These are phyloP conservation scores for Malassezia pachydermatis DNA, from an alignment of 1,284 basidiomycete genomes.

Conservation along the genomic window DNA sequence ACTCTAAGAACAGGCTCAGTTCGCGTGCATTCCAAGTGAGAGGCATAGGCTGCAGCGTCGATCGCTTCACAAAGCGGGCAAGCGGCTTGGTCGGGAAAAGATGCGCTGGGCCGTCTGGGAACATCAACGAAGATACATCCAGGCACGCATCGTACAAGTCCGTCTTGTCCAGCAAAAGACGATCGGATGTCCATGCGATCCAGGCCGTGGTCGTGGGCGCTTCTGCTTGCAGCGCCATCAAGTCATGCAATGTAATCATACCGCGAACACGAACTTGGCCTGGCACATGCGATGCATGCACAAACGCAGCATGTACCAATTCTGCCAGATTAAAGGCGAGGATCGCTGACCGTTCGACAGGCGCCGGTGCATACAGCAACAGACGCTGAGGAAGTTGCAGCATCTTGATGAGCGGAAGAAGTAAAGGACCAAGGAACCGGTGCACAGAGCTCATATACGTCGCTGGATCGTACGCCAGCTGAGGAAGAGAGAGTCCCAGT, in stretches of 20 bases:
- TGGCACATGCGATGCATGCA: slow-evolving; percentile 7
- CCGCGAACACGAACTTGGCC: slow-evolving; percentile 11
- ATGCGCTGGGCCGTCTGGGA: neutral
- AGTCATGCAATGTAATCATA: slow-evolving; percentile 6
- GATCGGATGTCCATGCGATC: slow-evolving; percentile 17
- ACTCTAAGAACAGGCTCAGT: slow-evolving; percentile 10
- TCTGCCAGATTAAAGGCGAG: slow-evolving; percentile 15
- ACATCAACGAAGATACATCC: slow-evolving; percentile 10
- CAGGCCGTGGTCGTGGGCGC: neutral
- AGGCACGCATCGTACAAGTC: slow-evolving; percentile 6
- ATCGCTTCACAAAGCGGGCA: neutral
- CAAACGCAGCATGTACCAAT: slow-evolving; percentile 13
- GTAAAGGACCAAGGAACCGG: slow-evolving; percentile 14
- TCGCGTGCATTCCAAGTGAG: slow-evolving; percentile 7
- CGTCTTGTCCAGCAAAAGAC: slow-evolving; percentile 9
- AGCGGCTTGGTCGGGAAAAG: neutral
- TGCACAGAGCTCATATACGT: slow-evolving; percentile 15
- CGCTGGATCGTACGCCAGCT: slow-evolving; percentile 14
- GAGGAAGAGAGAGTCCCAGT: neutral
- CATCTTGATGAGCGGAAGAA: slow-evolving; percentile 10
- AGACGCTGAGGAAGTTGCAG: slow-evolving; percentile 10
- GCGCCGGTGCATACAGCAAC: slow-evolving; percentile 16
- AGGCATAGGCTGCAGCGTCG: neutral
- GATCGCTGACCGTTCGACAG: slow-evolving; percentile 15
- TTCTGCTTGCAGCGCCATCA: neutral